Evolutionary conservation across 495 filamentous ascomycete genomes (phyloP).

Genomic region (Annulohypoxylon moriforme): DNA sequence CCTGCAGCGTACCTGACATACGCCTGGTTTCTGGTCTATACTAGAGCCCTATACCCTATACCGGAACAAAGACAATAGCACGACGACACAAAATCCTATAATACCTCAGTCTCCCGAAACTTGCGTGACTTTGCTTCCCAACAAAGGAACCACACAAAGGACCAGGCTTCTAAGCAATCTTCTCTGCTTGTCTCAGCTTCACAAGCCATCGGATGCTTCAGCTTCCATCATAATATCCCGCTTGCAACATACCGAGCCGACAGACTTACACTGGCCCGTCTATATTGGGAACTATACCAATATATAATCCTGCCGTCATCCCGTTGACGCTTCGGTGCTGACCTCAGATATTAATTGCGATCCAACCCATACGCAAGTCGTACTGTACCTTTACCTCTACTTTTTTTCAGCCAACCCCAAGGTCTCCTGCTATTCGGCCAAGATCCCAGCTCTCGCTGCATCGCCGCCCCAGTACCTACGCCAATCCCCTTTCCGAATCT

Average conservation of each 20-base stretch:
- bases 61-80: slow-evolving; percentile 38
- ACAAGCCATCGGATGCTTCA: slow-evolving; percentile 43
- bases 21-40: slow-evolving; percentile 36
- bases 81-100: slow-evolving; percentile 48
- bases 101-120: slow-evolving; percentile 48
- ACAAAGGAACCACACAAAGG: slow-evolving; percentile 40
- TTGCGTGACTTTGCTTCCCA: slow-evolving; percentile 45
- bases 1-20: slow-evolving; percentile 46
- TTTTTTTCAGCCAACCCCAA: slow-evolving; percentile 31
- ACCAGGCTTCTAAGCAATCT: slow-evolving; percentile 42
- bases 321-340: slow-evolving; percentile 50
- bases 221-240: slow-evolving; percentile 42
- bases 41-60: slow-evolving; percentile 45
- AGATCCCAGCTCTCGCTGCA: slow-evolving; percentile 48
- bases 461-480: slow-evolving; percentile 50
- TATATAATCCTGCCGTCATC: slow-evolving; percentile 51
- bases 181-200: slow-evolving; percentile 51
- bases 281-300: slow-evolving; percentile 41
- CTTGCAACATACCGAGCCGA: slow-evolving; percentile 30
- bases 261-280: slow-evolving; percentile 32
- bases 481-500: slow-evolving; percentile 51
- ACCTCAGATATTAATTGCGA: slow-evolving; percentile 52
- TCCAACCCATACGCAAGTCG: slow-evolving; percentile 32
- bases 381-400: slow-evolving; percentile 24
- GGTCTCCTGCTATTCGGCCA: slow-evolving; percentile 51